Evolutionary conservation across 2,329 filamentous ascomycete species (phyloP).

Genomic region (Epichloe bromicola): DNA sequence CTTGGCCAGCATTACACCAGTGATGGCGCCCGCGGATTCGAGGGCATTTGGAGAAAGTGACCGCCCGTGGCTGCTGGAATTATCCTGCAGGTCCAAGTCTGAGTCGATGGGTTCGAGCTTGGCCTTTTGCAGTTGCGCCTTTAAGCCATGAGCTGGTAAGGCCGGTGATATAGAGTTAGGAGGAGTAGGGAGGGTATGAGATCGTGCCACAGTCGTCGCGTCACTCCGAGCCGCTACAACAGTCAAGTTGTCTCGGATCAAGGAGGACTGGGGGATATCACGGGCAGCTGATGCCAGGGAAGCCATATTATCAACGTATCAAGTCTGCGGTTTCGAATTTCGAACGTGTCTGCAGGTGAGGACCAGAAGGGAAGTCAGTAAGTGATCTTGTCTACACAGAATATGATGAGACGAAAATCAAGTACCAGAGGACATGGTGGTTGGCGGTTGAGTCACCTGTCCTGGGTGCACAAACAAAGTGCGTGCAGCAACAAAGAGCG

Average conservation of each 20-base stretch:
- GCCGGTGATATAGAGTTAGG: constrained; percentile 90
- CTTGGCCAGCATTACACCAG: constrained; percentile 71
- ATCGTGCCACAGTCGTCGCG: constrained; percentile 45
- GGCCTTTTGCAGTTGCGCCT: constrained; percentile 49
- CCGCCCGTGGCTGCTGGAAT: constrained; percentile 17
- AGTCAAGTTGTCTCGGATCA: constrained; percentile 57
- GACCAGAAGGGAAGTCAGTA: not conserved
- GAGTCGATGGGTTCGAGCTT: constrained; percentile 60
- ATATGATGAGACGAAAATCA: not conserved
- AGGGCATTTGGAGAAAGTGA: constrained; percentile 35
- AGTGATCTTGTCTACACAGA: not conserved
- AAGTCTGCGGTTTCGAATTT: constrained; percentile 25
- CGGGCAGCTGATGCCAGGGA: constrained; percentile 53
- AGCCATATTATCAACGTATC: constrained; percentile 40
- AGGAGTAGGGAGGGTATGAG: constrained; percentile 67
- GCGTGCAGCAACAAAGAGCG: not conserved
- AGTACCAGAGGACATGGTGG: not conserved
- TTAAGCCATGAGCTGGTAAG: constrained; percentile 68
- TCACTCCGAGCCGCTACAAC: constrained; percentile 56
- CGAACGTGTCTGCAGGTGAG: constrained; percentile 25
- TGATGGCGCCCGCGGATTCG: constrained; percentile 74
- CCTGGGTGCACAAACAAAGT: not conserved
- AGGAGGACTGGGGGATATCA: constrained; percentile 51
- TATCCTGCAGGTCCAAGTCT: constrained; percentile 72
- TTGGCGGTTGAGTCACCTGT: constrained; percentile 10